phyloP scores from a whole-genome alignment of 768 basidiomycete genomes.

The Leccinum variicolor region DNA sequence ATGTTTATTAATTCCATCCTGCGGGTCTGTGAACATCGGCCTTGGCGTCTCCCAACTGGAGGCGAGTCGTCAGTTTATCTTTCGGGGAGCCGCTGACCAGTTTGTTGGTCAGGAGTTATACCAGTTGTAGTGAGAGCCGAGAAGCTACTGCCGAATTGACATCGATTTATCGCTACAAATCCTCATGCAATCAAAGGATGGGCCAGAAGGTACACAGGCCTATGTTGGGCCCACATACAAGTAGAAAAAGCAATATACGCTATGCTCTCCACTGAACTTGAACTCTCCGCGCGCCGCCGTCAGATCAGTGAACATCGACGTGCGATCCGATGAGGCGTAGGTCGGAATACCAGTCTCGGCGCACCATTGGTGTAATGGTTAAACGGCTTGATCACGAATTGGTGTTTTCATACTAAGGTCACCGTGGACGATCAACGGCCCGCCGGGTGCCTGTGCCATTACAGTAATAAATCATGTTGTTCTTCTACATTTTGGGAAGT shows the following conservation, averaged over 20 bases:
- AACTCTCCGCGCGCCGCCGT: constrained; percentile 51
- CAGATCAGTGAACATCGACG: constrained; percentile 44
- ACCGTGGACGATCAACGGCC: too few species aligned
- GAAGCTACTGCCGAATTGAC: constrained; percentile 8
- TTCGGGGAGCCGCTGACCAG: background rate
- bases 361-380: too few species aligned
- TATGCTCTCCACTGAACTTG: constrained; percentile 53
- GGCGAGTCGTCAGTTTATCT: constrained; percentile 37
- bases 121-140: constrained; percentile 22
- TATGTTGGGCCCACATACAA: background rate
- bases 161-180: background rate
- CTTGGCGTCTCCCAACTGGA: constrained; percentile 56
- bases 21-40: constrained; percentile 40
- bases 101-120: constrained; percentile 19
- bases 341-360: too few species aligned
- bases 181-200: background rate
- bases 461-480: too few species aligned
- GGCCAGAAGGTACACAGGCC: background rate
- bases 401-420: too few species aligned
- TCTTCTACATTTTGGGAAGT: too few species aligned
- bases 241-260: constrained; percentile 10
- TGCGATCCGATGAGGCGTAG: constrained; percentile 34
- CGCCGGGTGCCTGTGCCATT: too few species aligned
- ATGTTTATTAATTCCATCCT: constrained; percentile 59
- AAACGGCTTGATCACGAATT: too few species aligned